Evolutionary conservation across 164 flowering plant genomes (phyloP), one percentile per base, ranked within the genome.

Genomic region (Stephania yunnanensis): DNA sequence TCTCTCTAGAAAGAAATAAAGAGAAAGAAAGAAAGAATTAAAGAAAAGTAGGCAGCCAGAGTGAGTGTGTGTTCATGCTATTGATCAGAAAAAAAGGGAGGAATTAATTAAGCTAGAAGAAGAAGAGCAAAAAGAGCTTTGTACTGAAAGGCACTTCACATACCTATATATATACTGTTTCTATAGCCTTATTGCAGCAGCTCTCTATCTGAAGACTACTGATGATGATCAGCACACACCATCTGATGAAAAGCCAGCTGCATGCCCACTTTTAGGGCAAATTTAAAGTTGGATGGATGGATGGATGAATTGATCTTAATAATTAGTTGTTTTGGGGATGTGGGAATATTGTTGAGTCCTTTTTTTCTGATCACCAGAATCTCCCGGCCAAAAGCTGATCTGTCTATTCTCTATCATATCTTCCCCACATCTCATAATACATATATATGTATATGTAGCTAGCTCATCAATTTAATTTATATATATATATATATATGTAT

Each of bases 381-480:
- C 71, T 69, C 77, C 55, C 25, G 25, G 25, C 25, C 71, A 75
- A 87, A 90, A 84, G 86, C 85, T 86, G 92, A 87, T 79, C 82
- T 71, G 90, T 87, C 85, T 67, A 82, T 87, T 85, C 72, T 58
- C 75, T 74, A 17, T 71, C 72, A 71, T 86, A 0, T 25, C 42
- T 36, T 36, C 42, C 42, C 86, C 81, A 78, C 50, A 78, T 69
- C 71, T 75, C 87, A 82, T 78, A 84, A 75, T 25, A 25, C 25
- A 25, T 25, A 25, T 25, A 25, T 25, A 25, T 25, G 25, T 25
- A 25, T 25, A 25, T 25, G 25, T 25, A 25, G 25, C 25, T 25
- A 25, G 25, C 25, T 25, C 25, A 25, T 25, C 25, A 25, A 25
- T 25, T 25, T 25, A 25, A 25, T 25, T 25, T 25, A 25, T 25